Percentiles rank a stretch among this genome's conserved stretches.
These are phyloP conservation scores for Tulasnella sp. DNA, from an alignment of 768 basidiomycete genomes.

Conservation along the genomic window DNA sequence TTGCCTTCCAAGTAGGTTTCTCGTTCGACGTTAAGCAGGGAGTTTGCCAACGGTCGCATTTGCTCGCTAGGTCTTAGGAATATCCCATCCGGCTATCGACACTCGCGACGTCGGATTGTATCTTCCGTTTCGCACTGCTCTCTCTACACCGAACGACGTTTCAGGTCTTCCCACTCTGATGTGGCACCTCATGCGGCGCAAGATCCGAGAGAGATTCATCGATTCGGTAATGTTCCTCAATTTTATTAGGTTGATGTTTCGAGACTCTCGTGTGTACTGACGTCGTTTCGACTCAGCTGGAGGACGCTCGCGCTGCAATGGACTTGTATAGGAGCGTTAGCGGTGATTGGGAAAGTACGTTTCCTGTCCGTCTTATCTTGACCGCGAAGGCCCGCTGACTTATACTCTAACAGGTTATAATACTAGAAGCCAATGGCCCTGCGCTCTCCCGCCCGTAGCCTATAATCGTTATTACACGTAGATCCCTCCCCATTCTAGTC, in stretches of 20 bases:
- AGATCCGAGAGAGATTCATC: conserved; percentile 58
- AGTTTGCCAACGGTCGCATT: not conserved
- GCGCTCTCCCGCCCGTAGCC: conserved; percentile 12
- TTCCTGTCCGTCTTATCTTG: not conserved
- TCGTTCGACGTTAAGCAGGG: not conserved
- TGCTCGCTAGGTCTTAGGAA: conserved; percentile 14
- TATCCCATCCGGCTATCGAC: conserved; percentile 20
- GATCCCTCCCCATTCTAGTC: not conserved
- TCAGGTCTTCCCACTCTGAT: conserved; percentile 68
- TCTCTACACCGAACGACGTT: conserved; percentile 48
- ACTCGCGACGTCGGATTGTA: conserved; percentile 77
- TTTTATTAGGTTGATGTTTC: not conserved
- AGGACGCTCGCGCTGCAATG: conserved; percentile 51
- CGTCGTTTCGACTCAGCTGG: conserved; percentile 36
- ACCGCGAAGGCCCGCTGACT: not conserved
- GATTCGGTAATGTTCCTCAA: conserved; percentile 47
- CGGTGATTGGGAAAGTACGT: conserved; percentile 10
- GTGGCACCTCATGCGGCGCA: conserved; percentile 72
- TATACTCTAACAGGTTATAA: not conserved
- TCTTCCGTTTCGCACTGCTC: conserved; percentile 64
- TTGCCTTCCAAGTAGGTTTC: conserved; percentile 56
- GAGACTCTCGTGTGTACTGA: not conserved
- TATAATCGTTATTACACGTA: conserved; percentile 8
- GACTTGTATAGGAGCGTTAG: conserved; percentile 8
- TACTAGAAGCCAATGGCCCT: not conserved